phyloP scores from a whole-genome alignment of 331 rosid species.

The Pyracantha coccinea region DNA sequence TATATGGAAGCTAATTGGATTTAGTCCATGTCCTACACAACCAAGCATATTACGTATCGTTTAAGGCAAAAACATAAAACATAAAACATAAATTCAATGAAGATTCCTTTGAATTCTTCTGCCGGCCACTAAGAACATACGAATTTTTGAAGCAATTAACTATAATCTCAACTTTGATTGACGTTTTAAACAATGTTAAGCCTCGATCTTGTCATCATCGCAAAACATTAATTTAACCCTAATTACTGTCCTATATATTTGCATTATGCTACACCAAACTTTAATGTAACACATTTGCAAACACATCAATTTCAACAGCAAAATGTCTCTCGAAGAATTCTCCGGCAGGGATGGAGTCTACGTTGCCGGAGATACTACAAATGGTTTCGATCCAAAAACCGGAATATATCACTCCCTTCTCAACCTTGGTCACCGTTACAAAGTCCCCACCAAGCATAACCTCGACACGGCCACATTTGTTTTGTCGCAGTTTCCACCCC shows the following conservation, averaged over 20 bases:
- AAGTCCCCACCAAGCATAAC: slow-evolving; percentile 38
- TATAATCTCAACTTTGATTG: not conserved
- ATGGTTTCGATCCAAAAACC: slow-evolving; percentile 50
- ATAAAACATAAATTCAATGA: not conserved
- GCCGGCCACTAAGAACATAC: not conserved
- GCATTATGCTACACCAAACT: not conserved
- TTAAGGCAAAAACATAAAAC: not conserved
- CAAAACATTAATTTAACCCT: not conserved
- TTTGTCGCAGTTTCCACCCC: slow-evolving; percentile 60
- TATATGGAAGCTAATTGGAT: no score
- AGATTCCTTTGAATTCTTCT: not conserved
- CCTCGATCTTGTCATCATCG: not conserved
- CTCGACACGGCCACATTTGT: slow-evolving; percentile 54
- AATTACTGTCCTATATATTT: not conserved
- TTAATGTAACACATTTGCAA: not conserved
- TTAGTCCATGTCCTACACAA: no score
- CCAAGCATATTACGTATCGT: no score
- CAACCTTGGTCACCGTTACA: slow-evolving; percentile 22
- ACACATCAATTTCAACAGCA: not conserved
- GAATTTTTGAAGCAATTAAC: not conserved
- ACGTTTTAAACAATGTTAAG: slow-evolving; percentile 4
- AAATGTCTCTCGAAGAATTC: slow-evolving; percentile 19
- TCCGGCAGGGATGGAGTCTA: not conserved
- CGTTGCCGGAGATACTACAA: slow-evolving; percentile 11
- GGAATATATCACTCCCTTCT: slow-evolving; percentile 50